A percentile compares a stretch with the other conserved stretches of the same genome.
These are phyloP conservation scores for Cydonia oblonga DNA, from an alignment of 331 rosid genomes.

Conservation along the genomic window DNA sequence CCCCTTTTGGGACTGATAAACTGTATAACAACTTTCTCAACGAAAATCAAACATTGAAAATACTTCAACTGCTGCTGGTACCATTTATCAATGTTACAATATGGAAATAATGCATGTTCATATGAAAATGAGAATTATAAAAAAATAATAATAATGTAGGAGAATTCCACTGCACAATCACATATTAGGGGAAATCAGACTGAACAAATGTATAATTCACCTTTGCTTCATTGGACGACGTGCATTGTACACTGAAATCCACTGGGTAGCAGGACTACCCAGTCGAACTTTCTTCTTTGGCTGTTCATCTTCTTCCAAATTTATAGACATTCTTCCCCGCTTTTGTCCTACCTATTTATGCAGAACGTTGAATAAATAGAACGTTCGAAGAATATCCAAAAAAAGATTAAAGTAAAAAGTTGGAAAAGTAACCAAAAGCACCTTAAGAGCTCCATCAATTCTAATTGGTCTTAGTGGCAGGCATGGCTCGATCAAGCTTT, in stretches of 20 bases:
- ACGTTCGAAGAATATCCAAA: not conserved
- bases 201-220: slow-evolving; percentile 26
- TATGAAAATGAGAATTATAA: not conserved
- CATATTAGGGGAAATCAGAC: not conserved
- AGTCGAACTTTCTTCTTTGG: slow-evolving; percentile 90
- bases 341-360: slow-evolving; percentile 77
- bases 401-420: not conserved
- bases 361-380: slow-evolving; percentile 1
- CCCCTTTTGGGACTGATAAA: not conserved
- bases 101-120: not conserved
- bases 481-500: slow-evolving; percentile 71
- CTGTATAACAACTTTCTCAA: not conserved
- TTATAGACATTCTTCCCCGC: slow-evolving; percentile 66
- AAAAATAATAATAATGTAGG: not conserved
- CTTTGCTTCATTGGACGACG: slow-evolving; percentile 96
- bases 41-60: not conserved
- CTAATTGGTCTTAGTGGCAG: slow-evolving; percentile 64
- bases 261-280: slow-evolving; percentile 91
- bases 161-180: not conserved
- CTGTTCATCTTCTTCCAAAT: slow-evolving; percentile 84
- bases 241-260: slow-evolving; percentile 95
- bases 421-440: slow-evolving; percentile 1
- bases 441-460: slow-evolving; percentile 96
- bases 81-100: not conserved
- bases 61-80: not conserved